Evolutionary conservation across 1,284 basidiomycete genomes (phyloP).

Genomic region (Papiliotrema flavescens): DNA sequence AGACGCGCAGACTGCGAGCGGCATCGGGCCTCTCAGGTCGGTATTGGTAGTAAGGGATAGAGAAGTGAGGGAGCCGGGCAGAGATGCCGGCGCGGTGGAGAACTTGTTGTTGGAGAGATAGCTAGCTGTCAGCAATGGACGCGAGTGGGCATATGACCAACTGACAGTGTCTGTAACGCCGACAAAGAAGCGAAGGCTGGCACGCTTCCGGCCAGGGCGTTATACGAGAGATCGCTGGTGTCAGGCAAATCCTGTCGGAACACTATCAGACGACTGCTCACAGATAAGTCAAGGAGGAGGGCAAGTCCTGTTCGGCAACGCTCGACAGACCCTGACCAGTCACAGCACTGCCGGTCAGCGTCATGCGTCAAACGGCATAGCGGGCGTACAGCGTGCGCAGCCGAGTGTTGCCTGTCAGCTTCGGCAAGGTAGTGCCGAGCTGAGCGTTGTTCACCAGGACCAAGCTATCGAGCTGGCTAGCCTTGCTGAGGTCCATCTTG

Average conservation of each 20-base stretch:
- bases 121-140: constrained; percentile 8
- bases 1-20: constrained; percentile 25
- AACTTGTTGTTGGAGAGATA: constrained; percentile 39
- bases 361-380: no score
- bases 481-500: constrained; percentile 18
- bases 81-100: constrained; percentile 27
- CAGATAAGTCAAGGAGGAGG: constrained; percentile 34
- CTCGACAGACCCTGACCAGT: constrained; percentile 26
- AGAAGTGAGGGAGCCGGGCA: constrained; percentile 31
- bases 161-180: constrained; percentile 32
- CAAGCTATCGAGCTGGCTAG: constrained; percentile 23
- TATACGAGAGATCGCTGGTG: constrained; percentile 42
- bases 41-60: constrained; percentile 41
- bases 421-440: constrained; percentile 35
- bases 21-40: constrained; percentile 30
- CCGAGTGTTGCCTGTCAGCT: constrained; percentile 18
- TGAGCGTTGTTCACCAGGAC: constrained; percentile 37
- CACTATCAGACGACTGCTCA: constrained; percentile 13
- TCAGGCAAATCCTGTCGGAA: constrained; percentile 6
- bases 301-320: constrained; percentile 22
- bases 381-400: constrained; percentile 40
- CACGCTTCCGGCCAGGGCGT: constrained; percentile 30
- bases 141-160: background rate
- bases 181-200: constrained; percentile 28
- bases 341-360: constrained; percentile 17